Evolutionary conservation across 2,329 filamentous ascomycete species (phyloP), one percentile per base, ranked within the genome.

Genomic region (Tricladium varicosporioides): DNA sequence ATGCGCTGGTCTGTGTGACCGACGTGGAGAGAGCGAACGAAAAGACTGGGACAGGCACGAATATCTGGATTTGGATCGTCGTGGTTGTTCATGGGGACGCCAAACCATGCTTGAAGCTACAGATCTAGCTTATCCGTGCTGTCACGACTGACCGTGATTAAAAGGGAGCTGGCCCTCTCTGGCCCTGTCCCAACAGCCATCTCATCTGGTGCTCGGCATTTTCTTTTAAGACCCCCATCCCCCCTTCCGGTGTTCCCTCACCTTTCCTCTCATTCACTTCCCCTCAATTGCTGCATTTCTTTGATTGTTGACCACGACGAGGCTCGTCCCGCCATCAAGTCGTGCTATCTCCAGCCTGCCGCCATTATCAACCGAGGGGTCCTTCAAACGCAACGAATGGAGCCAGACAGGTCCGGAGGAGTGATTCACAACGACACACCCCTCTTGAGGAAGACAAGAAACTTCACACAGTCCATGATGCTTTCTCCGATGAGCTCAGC

Each of bases 81-180:
- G 54, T 55, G 53, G 32, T 31, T 27, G 48, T 51, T 56, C 61
- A 61, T 63, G 56, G 61, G 60, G 61, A 63, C 63, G 61, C 56
- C 62, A 60, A 61, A 59, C 53, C 51, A 60, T 59, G 57, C 59
- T 18, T 19, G 16, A 47, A 52, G 57, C 48, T 27, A 43, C 18
- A 8, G 14, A 55, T 47, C 44, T 57, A 56, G 57, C 60, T 62
- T 62, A 60, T 62, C 60, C 60, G 54, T 40, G 40, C 46, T 57
- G 59, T 61, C 60, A 60, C 53, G 57, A 63, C 58, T 48, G 60
- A 60, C 56, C 59, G 62, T 63, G 59, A 63, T 63, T 64, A 61
- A 64, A 61, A 57, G 58, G 58, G 60, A 64, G 36, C 48, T 33
- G 46, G 33, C 45, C 45, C 45, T 13, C 22, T 27, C 47, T 63